Conservation (phyloP, 139 green algal species). For the Penium margaritaceum region DNA sequence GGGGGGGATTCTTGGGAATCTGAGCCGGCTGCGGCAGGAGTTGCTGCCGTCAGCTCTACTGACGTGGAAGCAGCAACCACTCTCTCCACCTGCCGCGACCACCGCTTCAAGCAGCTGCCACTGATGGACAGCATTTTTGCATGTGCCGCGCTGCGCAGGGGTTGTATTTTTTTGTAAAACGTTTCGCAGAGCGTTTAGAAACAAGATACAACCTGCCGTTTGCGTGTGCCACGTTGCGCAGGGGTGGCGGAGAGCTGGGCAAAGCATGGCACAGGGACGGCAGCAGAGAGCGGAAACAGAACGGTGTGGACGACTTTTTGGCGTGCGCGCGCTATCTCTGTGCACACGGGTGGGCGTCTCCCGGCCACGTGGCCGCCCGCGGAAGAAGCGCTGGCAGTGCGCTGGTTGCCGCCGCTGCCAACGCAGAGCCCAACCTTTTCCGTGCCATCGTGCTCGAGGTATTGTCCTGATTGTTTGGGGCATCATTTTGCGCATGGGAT, state of each 20-base stretch:
- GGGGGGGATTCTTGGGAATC: too few relatives aligned
- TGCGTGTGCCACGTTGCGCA: too few relatives aligned
- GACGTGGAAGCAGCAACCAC: too few relatives aligned
- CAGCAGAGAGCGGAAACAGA: slow-evolving; percentile 11
- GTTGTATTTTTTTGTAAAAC: too few relatives aligned
- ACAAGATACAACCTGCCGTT: too few relatives aligned
- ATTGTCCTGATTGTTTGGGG: not conserved
- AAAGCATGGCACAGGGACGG: slow-evolving; percentile 43
- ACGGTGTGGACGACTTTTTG: slow-evolving; percentile 48
- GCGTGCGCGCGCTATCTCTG: slow-evolving; percentile 38
- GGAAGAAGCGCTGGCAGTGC: slow-evolving; percentile 48
- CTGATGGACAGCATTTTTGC: too few relatives aligned
- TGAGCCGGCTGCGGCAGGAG: not conserved
- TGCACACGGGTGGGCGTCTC: slow-evolving; percentile 6
- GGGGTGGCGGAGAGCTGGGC: slow-evolving; percentile 49
- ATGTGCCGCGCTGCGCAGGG: too few relatives aligned
- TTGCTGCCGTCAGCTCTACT: not conserved
- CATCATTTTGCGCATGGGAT: not conserved
- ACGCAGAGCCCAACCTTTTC: slow-evolving; percentile 42
- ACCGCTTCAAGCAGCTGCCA: too few relatives aligned
- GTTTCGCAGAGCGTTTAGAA: too few relatives aligned
- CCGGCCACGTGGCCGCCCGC: slow-evolving; percentile 2
- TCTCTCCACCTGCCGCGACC: too few relatives aligned
- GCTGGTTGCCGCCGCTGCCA: slow-evolving; percentile 40
- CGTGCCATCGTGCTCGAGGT: slow-evolving; percentile 37